phyloP scores from a whole-genome alignment of 108 stramenopile genomes.

The Craspedostauros australis region DNA sequence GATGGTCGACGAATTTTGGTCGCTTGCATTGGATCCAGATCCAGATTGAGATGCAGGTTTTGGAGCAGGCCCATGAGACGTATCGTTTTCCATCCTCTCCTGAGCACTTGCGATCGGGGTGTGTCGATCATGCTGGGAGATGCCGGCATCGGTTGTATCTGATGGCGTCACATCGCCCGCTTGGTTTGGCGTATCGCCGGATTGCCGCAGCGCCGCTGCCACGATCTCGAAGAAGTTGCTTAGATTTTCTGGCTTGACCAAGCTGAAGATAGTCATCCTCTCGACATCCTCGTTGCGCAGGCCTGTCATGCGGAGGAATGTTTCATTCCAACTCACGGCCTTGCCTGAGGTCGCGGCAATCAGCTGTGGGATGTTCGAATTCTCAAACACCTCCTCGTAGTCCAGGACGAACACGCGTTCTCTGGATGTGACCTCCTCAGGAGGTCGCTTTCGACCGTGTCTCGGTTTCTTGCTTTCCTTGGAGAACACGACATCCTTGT shows the following conservation, averaged over 20 bases:
- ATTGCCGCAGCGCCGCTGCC: constrained; percentile 40
- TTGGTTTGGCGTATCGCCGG: too few species aligned
- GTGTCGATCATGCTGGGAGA: too few species aligned
- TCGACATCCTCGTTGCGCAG: constrained; percentile 43
- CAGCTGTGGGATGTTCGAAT: constrained; percentile 73
- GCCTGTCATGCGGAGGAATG: constrained; percentile 61
- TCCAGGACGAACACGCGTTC: constrained; percentile 53
- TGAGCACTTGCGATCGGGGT: too few species aligned
- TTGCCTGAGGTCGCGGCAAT: constrained; percentile 72
- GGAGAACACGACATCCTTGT: constrained; percentile 28
- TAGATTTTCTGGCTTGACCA: constrained; percentile 64
- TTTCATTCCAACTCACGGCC: constrained; percentile 74
- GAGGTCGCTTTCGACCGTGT: constrained; percentile 39
- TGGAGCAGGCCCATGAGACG: too few species aligned
- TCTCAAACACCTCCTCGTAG: constrained; percentile 71
- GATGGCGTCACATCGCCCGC: too few species aligned
- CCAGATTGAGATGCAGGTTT: too few species aligned
- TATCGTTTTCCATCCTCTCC: too few species aligned
- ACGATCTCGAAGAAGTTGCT: constrained; percentile 75
- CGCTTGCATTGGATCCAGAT: too few species aligned
- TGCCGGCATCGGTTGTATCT: too few species aligned
- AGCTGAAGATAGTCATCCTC: constrained; percentile 67
- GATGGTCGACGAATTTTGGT: too few species aligned
- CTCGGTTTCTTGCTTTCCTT: constrained; percentile 1
- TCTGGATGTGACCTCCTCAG: constrained; percentile 18